Evolutionary conservation across 179 eudicot species (phyloP).

Genomic region (Corrigiola litoralis): DNA sequence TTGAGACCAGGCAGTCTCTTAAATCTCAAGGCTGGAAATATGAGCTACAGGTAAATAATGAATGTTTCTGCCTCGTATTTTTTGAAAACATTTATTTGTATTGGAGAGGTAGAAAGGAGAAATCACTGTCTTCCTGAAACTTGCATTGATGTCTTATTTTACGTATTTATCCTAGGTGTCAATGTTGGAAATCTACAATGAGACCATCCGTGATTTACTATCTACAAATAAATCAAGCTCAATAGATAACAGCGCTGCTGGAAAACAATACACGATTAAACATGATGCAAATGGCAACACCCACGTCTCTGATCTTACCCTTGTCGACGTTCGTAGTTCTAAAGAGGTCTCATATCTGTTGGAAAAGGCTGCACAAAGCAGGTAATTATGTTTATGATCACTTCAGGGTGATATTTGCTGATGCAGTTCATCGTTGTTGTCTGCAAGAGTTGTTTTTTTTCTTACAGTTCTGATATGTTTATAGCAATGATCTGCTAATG

Average conservation of each 20-base stretch:
- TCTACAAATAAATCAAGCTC: slow-evolving; percentile 46
- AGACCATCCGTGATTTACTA: slow-evolving; percentile 84
- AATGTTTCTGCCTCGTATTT: slow-evolving; percentile 2
- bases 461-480: too few species aligned
- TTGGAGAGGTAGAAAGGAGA: neutral
- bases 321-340: slow-evolving; percentile 80
- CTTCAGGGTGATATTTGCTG: neutral
- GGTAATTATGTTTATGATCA: slow-evolving; percentile 36
- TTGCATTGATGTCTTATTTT: neutral
- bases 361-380: slow-evolving; percentile 91
- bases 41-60: slow-evolving; percentile 71
- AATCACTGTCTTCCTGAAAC: neutral
- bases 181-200: slow-evolving; percentile 93
- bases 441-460: neutral
- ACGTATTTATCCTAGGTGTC: slow-evolving; percentile 51
- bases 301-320: slow-evolving; percentile 77
- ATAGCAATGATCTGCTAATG: neutral
- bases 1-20: slow-evolving; percentile 69
- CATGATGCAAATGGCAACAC: slow-evolving; percentile 91
- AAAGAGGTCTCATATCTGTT: slow-evolving; percentile 79
- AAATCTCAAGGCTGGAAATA: slow-evolving; percentile 92
- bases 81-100: neutral
- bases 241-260: slow-evolving; percentile 44
- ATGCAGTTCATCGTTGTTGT: neutral
- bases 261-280: slow-evolving; percentile 75